phyloP scores from a whole-genome alignment of 2,329 filamentous ascomycete genomes.

The Chalaropsis ovoidea region DNA sequence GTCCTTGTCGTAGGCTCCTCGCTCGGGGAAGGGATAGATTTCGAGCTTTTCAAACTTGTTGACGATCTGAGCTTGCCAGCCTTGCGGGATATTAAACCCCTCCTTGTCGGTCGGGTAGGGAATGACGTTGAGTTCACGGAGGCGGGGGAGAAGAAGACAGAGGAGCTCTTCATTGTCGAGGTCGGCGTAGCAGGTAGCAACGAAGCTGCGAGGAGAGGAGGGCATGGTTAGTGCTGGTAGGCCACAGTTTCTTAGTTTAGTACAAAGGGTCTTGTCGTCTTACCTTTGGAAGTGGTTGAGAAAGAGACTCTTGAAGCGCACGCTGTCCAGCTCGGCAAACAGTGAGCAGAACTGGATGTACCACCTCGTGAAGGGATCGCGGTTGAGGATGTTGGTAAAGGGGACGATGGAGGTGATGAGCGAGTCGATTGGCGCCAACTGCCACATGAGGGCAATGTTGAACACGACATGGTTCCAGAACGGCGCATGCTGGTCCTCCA shows the following conservation, averaged over 20 bases:
- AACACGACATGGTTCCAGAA: conserved; percentile 52
- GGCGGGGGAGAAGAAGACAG: conserved; percentile 56
- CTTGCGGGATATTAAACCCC: conserved; percentile 48
- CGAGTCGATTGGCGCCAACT: conserved; percentile 67
- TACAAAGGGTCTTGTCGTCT: conserved; percentile 28
- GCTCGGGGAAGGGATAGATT: conserved; percentile 54
- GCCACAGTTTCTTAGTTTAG: background rate
- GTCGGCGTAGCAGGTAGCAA: conserved; percentile 62
- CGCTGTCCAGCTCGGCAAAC: conserved; percentile 60
- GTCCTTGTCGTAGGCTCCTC: conserved; percentile 52
- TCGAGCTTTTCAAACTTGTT: conserved; percentile 58
- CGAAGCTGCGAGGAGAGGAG: conserved; percentile 46
- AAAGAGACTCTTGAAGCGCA: conserved; percentile 69
- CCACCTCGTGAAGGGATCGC: conserved; percentile 54
- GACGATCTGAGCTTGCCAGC: conserved; percentile 64
- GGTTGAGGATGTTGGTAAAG: conserved; percentile 55
- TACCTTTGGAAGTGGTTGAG: conserved; percentile 72
- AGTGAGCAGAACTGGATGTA: conserved; percentile 82
- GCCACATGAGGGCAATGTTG: conserved; percentile 56
- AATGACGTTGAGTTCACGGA: conserved; percentile 49
- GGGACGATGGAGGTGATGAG: conserved; percentile 59
- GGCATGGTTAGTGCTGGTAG: background rate
- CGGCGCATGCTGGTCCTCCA: conserved; percentile 33
- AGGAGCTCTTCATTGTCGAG: conserved; percentile 55
- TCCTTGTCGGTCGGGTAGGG: conserved; percentile 45